phyloP scores from a whole-genome alignment of 306 rosid genomes.

The Cotoneaster glaucophyllus region DNA sequence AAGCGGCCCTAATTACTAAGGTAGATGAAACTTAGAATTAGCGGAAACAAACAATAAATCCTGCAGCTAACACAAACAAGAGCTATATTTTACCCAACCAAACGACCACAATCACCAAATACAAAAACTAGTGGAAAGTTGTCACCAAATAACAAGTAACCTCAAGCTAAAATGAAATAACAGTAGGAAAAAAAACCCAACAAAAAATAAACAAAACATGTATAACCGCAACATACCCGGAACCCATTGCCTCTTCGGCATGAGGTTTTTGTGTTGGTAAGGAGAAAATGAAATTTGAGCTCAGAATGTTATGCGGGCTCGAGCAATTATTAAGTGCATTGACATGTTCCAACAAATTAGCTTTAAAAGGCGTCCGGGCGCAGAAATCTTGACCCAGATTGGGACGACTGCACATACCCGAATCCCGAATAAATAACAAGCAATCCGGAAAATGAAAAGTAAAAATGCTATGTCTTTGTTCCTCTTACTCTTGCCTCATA shows the following conservation, averaged over 20 bases:
- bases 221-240: background rate
- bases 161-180: background rate
- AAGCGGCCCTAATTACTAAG: no score
- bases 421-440: background rate
- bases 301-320: constrained; percentile 39
- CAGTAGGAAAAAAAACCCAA: background rate
- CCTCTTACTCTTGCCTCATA: constrained; percentile 36
- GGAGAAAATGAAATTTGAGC: constrained; percentile 62
- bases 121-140: background rate
- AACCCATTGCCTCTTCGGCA: constrained; percentile 5
- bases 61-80: background rate
- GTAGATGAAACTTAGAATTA: background rate
- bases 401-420: constrained; percentile 19
- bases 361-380: constrained; percentile 32
- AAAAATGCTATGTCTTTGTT: background rate
- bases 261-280: constrained; percentile 51
- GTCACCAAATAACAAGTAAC: background rate
- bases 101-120: background rate
- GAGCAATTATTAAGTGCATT: constrained; percentile 57
- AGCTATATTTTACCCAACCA: background rate
- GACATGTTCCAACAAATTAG: constrained; percentile 58
- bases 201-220: no score
- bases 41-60: background rate
- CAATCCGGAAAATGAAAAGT: background rate
- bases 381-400: constrained; percentile 16